phyloP scores from a whole-genome alignment of 2,329 filamentous ascomycete genomes.

The Harringtonia aguacate region DNA sequence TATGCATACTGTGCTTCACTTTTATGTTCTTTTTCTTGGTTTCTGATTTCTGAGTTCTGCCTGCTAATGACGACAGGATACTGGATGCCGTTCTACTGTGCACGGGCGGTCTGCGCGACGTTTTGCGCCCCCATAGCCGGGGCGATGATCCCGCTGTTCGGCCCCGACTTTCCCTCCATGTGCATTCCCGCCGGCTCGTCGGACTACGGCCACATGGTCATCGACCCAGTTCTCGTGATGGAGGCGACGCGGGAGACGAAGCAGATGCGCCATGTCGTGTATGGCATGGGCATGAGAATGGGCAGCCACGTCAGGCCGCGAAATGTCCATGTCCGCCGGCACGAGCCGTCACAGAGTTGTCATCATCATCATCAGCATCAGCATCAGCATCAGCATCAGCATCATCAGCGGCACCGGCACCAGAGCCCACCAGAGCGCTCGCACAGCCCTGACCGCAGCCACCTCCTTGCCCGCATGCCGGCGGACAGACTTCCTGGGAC shows the following conservation, averaged over 20 bases:
- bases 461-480: too few species aligned
- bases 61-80: slow-evolving; percentile 53
- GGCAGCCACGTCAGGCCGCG: too few species aligned
- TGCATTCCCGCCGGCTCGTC: slow-evolving; percentile 57
- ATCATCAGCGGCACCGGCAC: too few species aligned
- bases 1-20: slow-evolving; percentile 22
- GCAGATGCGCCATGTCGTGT: slow-evolving; percentile 19
- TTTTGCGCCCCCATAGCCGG: slow-evolving; percentile 81
- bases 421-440: too few species aligned
- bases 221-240: slow-evolving; percentile 44
- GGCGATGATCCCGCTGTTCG: slow-evolving; percentile 84
- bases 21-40: slow-evolving; percentile 45
- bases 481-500: too few species aligned
- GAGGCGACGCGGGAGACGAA: slow-evolving; percentile 38
- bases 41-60: too few species aligned
- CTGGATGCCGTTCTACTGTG: slow-evolving; percentile 89
- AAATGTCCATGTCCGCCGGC: too few species aligned
- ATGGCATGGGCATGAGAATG: too few species aligned
- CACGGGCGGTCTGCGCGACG: slow-evolving; percentile 75
- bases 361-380: too few species aligned
- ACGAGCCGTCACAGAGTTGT: too few species aligned
- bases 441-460: too few species aligned
- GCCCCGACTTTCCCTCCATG: slow-evolving; percentile 61
- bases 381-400: too few species aligned
- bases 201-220: slow-evolving; percentile 57